phyloP scores from a whole-genome alignment of 192 early-diverging fungal species.

The Thoreauomyces humboldtii region DNA sequence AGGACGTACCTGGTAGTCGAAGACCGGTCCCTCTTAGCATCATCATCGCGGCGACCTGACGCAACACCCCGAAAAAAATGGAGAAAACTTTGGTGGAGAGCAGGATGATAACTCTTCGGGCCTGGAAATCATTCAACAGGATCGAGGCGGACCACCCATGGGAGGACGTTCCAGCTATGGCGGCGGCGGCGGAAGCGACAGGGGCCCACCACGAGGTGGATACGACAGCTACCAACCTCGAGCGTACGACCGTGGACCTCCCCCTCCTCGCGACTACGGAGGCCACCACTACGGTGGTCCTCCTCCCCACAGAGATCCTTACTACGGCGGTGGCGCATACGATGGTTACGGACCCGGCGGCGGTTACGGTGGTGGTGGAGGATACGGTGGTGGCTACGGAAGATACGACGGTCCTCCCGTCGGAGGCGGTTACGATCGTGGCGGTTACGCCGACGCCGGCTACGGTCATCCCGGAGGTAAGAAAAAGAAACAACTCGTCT shows the following conservation, averaged over 20 bases:
- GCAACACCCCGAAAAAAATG: too few relatives aligned
- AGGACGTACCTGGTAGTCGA: too few relatives aligned
- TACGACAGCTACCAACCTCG: neutral
- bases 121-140: too few relatives aligned
- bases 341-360: slow-evolving; percentile 24
- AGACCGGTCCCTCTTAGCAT: too few relatives aligned
- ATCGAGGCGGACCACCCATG: slow-evolving; percentile 3
- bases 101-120: too few relatives aligned
- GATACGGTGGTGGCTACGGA: slow-evolving; percentile 13
- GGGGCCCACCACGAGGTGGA: neutral
- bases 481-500: too few relatives aligned
- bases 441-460: slow-evolving; percentile 24
- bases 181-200: neutral
- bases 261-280: neutral
- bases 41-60: neutral
- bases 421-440: slow-evolving; percentile 25
- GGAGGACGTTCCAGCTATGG: too few relatives aligned
- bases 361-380: slow-evolving; percentile 24
- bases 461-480: slow-evolving; percentile 19
- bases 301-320: neutral
- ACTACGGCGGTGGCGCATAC: slow-evolving; percentile 5
- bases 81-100: too few relatives aligned
- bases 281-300: neutral
- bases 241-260: neutral
- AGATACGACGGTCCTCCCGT: too few relatives aligned